Evolutionary conservation across 371 early-diverging fungal species (phyloP).

Genomic region (Mucor racemosus): DNA sequence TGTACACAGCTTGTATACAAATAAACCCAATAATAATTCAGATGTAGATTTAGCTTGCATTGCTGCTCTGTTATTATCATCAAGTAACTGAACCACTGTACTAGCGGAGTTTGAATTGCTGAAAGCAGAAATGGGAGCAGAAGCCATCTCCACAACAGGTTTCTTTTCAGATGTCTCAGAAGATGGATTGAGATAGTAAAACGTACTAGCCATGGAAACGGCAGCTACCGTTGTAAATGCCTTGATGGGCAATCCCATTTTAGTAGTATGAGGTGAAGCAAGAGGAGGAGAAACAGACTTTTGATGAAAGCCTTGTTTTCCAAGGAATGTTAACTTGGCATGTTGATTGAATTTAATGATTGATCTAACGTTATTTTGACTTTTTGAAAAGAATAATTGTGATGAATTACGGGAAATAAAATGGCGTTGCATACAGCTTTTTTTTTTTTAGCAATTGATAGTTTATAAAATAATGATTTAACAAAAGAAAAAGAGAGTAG

Average conservation of each 20-base stretch:
- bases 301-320: constrained; percentile 2
- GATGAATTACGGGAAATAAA: constrained; percentile 18
- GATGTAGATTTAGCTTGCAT: constrained; percentile 53
- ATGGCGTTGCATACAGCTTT: constrained; percentile 19
- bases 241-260: background rate
- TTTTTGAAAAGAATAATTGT: constrained; percentile 3
- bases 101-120: constrained; percentile 32
- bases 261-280: background rate
- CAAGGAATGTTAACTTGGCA: constrained; percentile 12
- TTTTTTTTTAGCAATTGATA: background rate
- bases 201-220: constrained; percentile 12
- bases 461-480: background rate
- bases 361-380: constrained; percentile 3
- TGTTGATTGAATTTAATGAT: constrained; percentile 3
- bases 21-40: constrained; percentile 38
- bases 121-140: constrained; percentile 37
- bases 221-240: constrained; percentile 3
- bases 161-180: background rate
- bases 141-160: background rate
- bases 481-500: background rate
- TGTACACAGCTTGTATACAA: constrained; percentile 47
- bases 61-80: constrained; percentile 53
- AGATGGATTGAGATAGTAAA: background rate
- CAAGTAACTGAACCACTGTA: constrained; percentile 34
- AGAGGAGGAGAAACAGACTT: background rate